Conservation (phyloP, 2,329 filamentous ascomycete genomes). For the Aspergillus pseudoviridinutans region DNA sequence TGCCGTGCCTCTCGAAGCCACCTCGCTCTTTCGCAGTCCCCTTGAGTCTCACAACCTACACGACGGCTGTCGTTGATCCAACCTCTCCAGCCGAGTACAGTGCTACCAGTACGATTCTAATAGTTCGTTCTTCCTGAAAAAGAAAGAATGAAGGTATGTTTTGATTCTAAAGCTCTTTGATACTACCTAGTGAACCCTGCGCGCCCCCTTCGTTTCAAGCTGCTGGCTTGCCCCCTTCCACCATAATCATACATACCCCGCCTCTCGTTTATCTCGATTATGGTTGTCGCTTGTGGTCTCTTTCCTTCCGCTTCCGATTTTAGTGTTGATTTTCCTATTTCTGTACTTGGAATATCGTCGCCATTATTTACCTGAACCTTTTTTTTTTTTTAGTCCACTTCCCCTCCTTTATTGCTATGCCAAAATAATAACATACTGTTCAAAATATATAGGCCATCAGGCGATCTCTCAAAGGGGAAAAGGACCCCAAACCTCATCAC, state of each 20-base stretch:
- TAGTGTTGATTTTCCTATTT: background rate
- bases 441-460: slow-evolving; percentile 62
- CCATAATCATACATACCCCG: background rate
- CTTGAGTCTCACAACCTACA: background rate
- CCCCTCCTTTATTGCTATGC: slow-evolving; percentile 3
- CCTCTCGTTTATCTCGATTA: slow-evolving; percentile 17
- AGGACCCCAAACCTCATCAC: slow-evolving; percentile 54
- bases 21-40: background rate
- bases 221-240: background rate
- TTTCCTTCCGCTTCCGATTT: slow-evolving; percentile 3
- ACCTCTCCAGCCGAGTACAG: slow-evolving; percentile 4
- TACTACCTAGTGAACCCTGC: background rate
- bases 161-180: background rate
- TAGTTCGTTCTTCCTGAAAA: background rate
- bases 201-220: slow-evolving; percentile 7
- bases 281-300: slow-evolving; percentile 11
- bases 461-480: slow-evolving; percentile 86
- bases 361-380: background rate
- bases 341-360: background rate
- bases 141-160: slow-evolving; percentile 22
- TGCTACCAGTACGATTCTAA: background rate
- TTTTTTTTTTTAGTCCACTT: background rate
- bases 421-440: slow-evolving; percentile 1
- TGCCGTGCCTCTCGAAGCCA: background rate
- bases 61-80: slow-evolving; percentile 3